A percentile compares a stretch with the other conserved stretches of the same genome.
These are phyloP conservation scores for Stachybotrys chlorohalonatus DNA, from an alignment of 2,329 filamentous ascomycete species.

Conservation along the genomic window DNA sequence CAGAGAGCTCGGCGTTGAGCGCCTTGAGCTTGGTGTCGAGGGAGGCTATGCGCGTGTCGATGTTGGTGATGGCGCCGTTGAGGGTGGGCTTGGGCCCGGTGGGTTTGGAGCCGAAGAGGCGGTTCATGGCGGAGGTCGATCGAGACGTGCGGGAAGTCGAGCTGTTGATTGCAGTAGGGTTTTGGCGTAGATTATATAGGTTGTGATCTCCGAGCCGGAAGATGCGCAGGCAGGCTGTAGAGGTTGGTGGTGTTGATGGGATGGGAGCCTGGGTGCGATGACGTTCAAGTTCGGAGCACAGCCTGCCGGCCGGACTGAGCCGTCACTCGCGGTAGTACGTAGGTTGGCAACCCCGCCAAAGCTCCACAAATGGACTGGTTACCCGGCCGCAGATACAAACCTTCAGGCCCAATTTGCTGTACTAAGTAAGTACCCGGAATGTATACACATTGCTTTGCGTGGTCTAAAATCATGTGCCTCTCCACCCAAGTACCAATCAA, in stretches of 20 bases:
- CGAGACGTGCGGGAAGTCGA: no score
- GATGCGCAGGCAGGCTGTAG: neutral
- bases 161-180: no score
- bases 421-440: no score
- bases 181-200: no score
- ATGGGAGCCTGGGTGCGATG: neutral
- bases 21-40: slow-evolving; percentile 93
- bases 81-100: slow-evolving; percentile 86
- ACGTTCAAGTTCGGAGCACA: neutral
- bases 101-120: slow-evolving; percentile 84
- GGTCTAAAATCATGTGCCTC: no score
- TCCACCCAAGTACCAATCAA: no score
- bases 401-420: no score
- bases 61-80: slow-evolving; percentile 71
- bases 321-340: neutral
- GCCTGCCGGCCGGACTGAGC: neutral
- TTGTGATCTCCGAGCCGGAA: no score
- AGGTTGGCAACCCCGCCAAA: neutral
- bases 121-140: slow-evolving; percentile 61
- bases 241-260: neutral
- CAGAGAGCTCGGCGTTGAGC: slow-evolving; percentile 79
- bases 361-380: no score
- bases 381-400: no score
- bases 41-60: slow-evolving; percentile 73
- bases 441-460: no score